Evolutionary conservation across 2,329 filamentous ascomycete genomes (phyloP), one percentile per base, ranked within the genome.

Genomic region (Diaporthe australafricana): DNA sequence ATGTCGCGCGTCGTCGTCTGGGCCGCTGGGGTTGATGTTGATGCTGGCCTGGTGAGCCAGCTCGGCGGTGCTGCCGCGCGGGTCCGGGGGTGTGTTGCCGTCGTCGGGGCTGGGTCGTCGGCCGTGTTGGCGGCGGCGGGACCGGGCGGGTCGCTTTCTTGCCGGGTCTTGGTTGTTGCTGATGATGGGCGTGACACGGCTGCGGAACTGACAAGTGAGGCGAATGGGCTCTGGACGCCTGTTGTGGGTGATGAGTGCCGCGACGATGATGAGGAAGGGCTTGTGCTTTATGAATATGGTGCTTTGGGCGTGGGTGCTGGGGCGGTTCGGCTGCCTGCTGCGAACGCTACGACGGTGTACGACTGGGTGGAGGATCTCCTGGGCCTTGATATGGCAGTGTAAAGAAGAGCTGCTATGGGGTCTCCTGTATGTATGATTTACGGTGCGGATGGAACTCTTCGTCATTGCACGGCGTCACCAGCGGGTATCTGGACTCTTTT

Each of bases 1-100:
- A 87, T 87, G 84, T 75, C 77, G 1, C 85, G 84, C 42, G 81
- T 93, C 9, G 80, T 90, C 73, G 88, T 86, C 62, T 93, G 91
- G 90, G 91, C 42, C 0, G 55, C 70, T 1, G 48, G 25, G 27
- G 40, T 20, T 3, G 55, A 42, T 14, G 30, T 8, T 4, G 55
- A 30, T 8, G 3, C 38, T 3, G 35, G 56, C 25, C n/a, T 71
- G 32, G 56, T 55, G 2, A 32, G 62, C 17, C 48, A 57, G 55
- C 40, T 63, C 17, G 72, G 55, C 5, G 56, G n/a, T 5, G 60
- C 42, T 1, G 42, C 22, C 3, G 35, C 35, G 0, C 27, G 60
- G n/a, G 42, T 70, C 9, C 63, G 57, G 14, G 68, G 60, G 30
- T 69, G 69, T 8, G 70, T 72, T 35, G 70, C 70, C 17, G 45